Conservation (phyloP, 2,329 filamentous ascomycete genomes). For the Xylaria sp. region DNA sequence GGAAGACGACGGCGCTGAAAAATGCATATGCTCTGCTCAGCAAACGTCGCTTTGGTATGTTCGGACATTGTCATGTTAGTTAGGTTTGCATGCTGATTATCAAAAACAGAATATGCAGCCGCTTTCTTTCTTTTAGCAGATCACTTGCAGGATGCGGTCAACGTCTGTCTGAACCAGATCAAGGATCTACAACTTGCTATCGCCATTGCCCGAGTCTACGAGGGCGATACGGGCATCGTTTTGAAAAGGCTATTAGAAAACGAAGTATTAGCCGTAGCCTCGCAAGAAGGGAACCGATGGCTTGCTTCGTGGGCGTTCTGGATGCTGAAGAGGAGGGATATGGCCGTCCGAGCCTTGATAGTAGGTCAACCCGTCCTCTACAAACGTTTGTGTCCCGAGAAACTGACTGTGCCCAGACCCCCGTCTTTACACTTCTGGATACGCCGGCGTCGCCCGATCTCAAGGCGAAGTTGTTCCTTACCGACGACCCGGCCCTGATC, state of each 20-base stretch:
- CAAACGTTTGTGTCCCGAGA: background rate
- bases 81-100: constrained; percentile 15
- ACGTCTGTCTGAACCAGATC: constrained; percentile 86
- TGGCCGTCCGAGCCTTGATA: constrained; percentile 84
- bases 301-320: constrained; percentile 95
- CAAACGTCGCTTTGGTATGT: constrained; percentile 82
- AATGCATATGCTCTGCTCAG: constrained; percentile 96
- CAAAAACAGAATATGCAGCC: constrained; percentile 80
- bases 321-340: constrained; percentile 83
- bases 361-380: constrained; percentile 59
- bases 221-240: constrained; percentile 82
- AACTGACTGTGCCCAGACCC: constrained; percentile 64
- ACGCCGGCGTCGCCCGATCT: constrained; percentile 75
- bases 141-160: constrained; percentile 83
- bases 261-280: constrained; percentile 79
- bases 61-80: background rate
- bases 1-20: constrained; percentile 90
- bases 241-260: constrained; percentile 80
- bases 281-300: constrained; percentile 88
- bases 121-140: constrained; percentile 95
- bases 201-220: constrained; percentile 86
- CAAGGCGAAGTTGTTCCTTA: constrained; percentile 81
- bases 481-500: constrained; percentile 89
- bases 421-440: constrained; percentile 78
- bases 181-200: constrained; percentile 91